Evolutionary conservation across 768 basidiomycete species (phyloP).

Genomic region (Trametes cubensis): DNA sequence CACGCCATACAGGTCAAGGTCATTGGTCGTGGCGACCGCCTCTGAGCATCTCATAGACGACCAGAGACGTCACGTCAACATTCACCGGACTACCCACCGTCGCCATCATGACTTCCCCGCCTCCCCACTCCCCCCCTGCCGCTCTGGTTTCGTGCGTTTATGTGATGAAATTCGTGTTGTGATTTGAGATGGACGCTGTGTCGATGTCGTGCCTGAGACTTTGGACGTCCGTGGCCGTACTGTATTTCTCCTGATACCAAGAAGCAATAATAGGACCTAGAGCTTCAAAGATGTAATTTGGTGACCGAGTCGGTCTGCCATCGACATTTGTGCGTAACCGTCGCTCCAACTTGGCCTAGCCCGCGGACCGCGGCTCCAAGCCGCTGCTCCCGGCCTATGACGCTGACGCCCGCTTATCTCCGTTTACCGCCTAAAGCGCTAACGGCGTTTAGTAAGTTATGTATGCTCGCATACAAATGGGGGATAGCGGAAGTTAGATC

Average conservation of each 20-base stretch:
- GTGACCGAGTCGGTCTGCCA: too few species aligned
- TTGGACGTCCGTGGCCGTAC: constrained; percentile 6
- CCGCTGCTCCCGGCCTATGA: too few species aligned
- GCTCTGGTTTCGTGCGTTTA: not conserved
- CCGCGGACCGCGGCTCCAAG: not conserved
- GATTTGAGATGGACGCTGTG: constrained; percentile 4
- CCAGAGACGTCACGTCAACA: not conserved
- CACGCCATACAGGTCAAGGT: constrained; percentile 48
- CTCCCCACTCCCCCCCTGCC: too few species aligned
- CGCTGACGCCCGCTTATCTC: too few species aligned
- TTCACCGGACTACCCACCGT: not conserved
- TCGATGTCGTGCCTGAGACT: not conserved
- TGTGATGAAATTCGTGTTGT: not conserved
- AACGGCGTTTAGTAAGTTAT: too few species aligned
- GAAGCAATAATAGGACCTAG: constrained; percentile 6
- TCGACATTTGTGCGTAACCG: too few species aligned
- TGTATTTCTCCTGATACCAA: constrained; percentile 19
- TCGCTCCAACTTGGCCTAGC: too few species aligned
- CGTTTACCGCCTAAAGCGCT: too few species aligned
- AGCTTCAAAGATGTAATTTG: not conserved
- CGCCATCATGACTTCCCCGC: too few species aligned
- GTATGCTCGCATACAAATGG: too few species aligned
- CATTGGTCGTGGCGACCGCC: constrained; percentile 57
- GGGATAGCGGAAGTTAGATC: too few species aligned
- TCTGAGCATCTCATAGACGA: constrained; percentile 28